Evolutionary conservation across 257 asterid genomes (phyloP), one percentile per base, ranked within the genome.

Genomic region (Henckelia pumila): DNA sequence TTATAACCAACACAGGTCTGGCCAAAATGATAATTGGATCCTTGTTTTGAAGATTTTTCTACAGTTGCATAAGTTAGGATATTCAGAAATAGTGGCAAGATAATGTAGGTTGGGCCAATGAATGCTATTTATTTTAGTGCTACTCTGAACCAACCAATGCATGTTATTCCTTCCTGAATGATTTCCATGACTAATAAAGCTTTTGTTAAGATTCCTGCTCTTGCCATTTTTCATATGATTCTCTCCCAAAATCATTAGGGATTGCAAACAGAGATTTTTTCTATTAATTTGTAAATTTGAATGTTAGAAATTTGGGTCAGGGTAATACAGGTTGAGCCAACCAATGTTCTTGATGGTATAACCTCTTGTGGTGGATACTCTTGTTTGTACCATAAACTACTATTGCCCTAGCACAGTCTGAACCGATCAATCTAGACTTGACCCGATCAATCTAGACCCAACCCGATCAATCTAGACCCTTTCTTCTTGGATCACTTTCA

Each of bases 371-470:
- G 33, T 40, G 21, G 23, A 24, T 3, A 11, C 59, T 21, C 30
- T 37, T 23, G 57, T 32, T 59, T 67, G 44, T 44, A 22, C 60
- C 16, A 26, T 59, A 26, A 17, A 7, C n/a, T n/a, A 1, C 52
- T 37, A 28, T 20, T n/a, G 23, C 29, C 59, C 67, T 71, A 37
- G 59, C 23, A 37, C 50, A 21, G 17, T 7, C 55, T 65, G 37
- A 56, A 11, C 19, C 5, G 59, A 40, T 59, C 33, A 59, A 72
- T 66, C 17, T 61, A 21, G 16, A 23, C 26, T n/a, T n/a, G n/a
- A n/a, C n/a, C n/a, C n/a, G n/a, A n/a, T n/a, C n/a, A n/a, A n/a
- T n/a, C n/a, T n/a, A n/a, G n/a, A n/a, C n/a, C n/a, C n/a, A n/a
- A n/a, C n/a, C 19, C 5, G 59, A 40, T 59, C 33, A 59, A 72